phyloP scores from a whole-genome alignment of 2,329 filamentous ascomycete species.

The Sclerotinia trifoliorum region DNA sequence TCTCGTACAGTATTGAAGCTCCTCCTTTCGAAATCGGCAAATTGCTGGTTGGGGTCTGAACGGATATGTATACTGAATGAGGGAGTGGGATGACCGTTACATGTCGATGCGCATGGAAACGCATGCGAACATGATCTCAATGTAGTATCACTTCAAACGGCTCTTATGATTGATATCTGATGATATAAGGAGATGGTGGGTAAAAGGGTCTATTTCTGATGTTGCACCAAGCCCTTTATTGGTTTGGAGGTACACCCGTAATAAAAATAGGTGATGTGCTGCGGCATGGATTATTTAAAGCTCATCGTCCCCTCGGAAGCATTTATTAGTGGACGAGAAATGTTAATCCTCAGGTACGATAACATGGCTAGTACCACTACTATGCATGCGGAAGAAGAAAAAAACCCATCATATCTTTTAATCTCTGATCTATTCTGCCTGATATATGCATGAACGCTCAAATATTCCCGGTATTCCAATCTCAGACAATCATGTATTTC shows the following conservation, averaged over 20 bases:
- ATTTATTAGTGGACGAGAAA: neutral
- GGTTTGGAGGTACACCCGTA: neutral
- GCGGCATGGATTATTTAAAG: slow-evolving; percentile 9
- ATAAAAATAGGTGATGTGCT: slow-evolving; percentile 6
- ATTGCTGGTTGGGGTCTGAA: neutral
- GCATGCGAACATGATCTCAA: slow-evolving; percentile 16
- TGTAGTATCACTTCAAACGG: slow-evolving; percentile 11
- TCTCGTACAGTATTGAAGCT: neutral
- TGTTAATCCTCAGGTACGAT: neutral
- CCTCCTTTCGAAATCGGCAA: neutral
- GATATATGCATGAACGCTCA: neutral
- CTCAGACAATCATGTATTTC: neutral
- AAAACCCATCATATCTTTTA: neutral
- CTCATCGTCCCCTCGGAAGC: neutral
- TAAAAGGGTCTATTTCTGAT: neutral
- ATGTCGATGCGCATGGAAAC: slow-evolving; percentile 1
- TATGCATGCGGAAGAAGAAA: neutral
- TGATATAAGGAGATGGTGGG: neutral
- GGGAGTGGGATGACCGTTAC: neutral
- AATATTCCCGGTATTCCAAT: neutral
- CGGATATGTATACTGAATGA: neutral
- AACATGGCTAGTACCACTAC: neutral
- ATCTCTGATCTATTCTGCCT: neutral
- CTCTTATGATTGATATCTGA: slow-evolving; percentile 8
- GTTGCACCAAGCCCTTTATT: neutral